Percentiles rank a stretch among this genome's conserved stretches.
phyloP scores from a whole-genome alignment of 495 filamentous ascomycete species.

The Aspergillus leporis region DNA sequence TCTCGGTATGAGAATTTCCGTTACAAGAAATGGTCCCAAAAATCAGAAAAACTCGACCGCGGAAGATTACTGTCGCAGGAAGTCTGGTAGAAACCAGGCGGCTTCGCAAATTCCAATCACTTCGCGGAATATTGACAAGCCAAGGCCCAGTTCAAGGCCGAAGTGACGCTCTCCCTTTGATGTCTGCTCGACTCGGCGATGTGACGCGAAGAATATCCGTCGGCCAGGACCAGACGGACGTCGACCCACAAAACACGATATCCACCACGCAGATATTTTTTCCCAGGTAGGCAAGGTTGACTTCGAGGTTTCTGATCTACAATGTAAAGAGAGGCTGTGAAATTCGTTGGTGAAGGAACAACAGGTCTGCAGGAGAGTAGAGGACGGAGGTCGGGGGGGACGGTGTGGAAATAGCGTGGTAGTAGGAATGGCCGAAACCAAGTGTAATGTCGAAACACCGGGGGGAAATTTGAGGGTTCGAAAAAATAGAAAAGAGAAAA shows the following conservation, averaged over 20 bases:
- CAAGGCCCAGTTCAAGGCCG: neutral
- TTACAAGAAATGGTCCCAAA: neutral
- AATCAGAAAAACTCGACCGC: conserved; percentile 1
- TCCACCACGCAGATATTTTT: conserved; percentile 2
- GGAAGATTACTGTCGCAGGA: neutral
- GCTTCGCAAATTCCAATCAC: neutral
- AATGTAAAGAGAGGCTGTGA: neutral
- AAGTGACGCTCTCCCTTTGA: neutral
- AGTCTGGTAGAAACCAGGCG: neutral
- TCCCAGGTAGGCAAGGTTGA: neutral
- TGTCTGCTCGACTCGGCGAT: neutral
- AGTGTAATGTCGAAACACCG: conserved; percentile 13
- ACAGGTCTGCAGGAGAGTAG: conserved; percentile 4
- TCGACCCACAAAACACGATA: neutral
- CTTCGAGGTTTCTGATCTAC: neutral
- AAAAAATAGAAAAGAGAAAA: conserved; percentile 4
- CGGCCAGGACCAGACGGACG: neutral
- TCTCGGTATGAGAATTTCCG: conserved; percentile 6
- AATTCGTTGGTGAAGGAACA: conserved; percentile 1
- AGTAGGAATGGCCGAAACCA: conserved; percentile 14
- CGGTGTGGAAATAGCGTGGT: conserved; percentile 13
- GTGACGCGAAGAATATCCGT: neutral
- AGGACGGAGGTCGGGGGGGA: conserved; percentile 9
- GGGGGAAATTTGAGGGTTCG: conserved; percentile 3
- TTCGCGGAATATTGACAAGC: neutral